These are phyloP conservation scores for Colletotrichum destructivum DNA, from an alignment of 2,329 filamentous ascomycete genomes.

Conservation along the genomic window DNA sequence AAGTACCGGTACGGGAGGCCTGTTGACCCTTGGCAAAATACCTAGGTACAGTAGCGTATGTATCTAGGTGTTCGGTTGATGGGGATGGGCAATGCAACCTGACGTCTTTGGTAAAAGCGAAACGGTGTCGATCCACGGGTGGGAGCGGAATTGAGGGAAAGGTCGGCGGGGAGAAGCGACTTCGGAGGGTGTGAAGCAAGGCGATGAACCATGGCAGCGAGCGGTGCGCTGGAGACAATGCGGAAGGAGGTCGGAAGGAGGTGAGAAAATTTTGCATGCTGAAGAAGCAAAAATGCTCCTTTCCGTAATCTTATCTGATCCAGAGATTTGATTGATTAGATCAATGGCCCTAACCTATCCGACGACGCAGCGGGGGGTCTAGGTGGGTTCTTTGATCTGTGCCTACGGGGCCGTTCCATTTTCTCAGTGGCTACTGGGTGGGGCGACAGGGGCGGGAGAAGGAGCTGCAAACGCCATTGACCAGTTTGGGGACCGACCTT, in stretches of 20 bases:
- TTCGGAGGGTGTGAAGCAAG: conserved; percentile 18
- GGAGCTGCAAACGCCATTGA: conserved; percentile 26
- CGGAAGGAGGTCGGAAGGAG: conserved; percentile 16
- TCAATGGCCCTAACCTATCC: conserved; percentile 34
- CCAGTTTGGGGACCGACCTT: conserved; percentile 2
- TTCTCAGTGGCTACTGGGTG: conserved; percentile 12
- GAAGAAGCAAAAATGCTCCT: conserved; percentile 16
- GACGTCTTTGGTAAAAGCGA: conserved; percentile 33
- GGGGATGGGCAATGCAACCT: conserved; percentile 31
- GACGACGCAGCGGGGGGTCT: background rate
- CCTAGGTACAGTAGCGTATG: no score
- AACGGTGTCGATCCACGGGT: conserved; percentile 20
- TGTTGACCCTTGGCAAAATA: background rate
- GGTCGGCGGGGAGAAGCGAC: conserved; percentile 11
- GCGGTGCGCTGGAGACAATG: conserved; percentile 22
- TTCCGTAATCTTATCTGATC: conserved; percentile 42
- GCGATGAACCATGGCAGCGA: background rate
- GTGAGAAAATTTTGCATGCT: conserved; percentile 30
- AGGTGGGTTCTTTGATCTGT: background rate
- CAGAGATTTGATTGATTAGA: conserved; percentile 43
- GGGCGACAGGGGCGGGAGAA: conserved; percentile 18
- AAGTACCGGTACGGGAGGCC: conserved; percentile 14
- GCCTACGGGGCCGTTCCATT: background rate
- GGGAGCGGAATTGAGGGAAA: conserved; percentile 16
- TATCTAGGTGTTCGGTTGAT: background rate